Base-by-base conservation (phyloP, 345 rosid species). In the Rhizophora apiculata region DNA sequence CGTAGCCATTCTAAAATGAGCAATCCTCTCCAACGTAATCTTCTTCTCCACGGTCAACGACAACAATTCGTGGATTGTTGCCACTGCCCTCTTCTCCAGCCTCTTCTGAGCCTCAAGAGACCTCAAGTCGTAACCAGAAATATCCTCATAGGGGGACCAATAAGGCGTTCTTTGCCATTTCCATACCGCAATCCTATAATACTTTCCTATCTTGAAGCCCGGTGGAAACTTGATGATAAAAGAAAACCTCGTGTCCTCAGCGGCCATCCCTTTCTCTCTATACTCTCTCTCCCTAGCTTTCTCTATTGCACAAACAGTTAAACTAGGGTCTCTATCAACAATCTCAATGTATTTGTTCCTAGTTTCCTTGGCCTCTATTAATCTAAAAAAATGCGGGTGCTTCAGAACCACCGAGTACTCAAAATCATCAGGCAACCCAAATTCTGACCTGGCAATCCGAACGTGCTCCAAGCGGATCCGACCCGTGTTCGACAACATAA, bases 131-230 rank as follows among this genome's bases (percentile, higher is more conserved):
- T 94, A 94, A 6, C 93, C 90, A 0, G 88, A 87, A 29, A 95
- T 80, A 65, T 90, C 94, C 82, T 95, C 98, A 56, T 92, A 92
- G 0, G 99, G 98, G 0, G 97, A 95, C 98, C 98, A 92, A 72
- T 92, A 95, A 59, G 99, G 98, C 61, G 83, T 62, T 63, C 99
- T 79, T 71, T 90, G 99, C 99, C 98, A 92, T 78, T 92, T 92
- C 98, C 99, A 95, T 27, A 95, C 89, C 0, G 98, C 99, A 55
- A 92, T 89, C 60, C 90, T 76, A 56, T 86, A 95, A 67, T 90
- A 92, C 83, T 95, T 95, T 1, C 96, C 86, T 6, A 92, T 86
- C 88, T 92, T 92, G 83, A 95, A 95, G 6, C 98, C 97, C 0
- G 99, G 97, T 2, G 98, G 97, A 59, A 90, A 92, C 67, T 92